These are phyloP conservation scores for Geranium brycei DNA, from an alignment of 345 rosid species.

Conservation along the genomic window DNA sequence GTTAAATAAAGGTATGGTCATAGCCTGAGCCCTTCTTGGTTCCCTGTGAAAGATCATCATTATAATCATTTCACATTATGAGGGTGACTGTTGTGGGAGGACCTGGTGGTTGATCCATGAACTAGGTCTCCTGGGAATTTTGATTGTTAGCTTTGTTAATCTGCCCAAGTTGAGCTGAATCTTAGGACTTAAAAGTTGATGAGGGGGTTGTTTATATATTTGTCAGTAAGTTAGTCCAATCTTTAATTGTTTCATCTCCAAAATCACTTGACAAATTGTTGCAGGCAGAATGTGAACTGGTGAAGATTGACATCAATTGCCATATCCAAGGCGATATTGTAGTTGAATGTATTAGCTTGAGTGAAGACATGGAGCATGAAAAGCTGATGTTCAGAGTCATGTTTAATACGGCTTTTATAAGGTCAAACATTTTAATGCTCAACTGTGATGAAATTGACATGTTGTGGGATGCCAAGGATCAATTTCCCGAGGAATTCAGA, in stretches of 20 bases:
- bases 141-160: background rate
- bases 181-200: background rate
- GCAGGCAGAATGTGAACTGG: constrained; percentile 78
- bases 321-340: constrained; percentile 84
- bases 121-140: background rate
- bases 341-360: constrained; percentile 72
- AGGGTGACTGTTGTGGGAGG: background rate
- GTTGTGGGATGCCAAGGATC: constrained; percentile 69
- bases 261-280: constrained; percentile 7
- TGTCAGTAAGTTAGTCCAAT: background rate
- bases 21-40: background rate
- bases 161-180: background rate
- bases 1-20: background rate
- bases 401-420: constrained; percentile 85
- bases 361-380: constrained; percentile 63
- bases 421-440: constrained; percentile 91
- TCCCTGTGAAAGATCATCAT: background rate
- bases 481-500: constrained; percentile 78
- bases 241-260: constrained; percentile 3
- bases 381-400: constrained; percentile 74
- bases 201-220: background rate
- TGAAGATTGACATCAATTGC: constrained; percentile 83
- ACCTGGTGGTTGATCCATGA: background rate
- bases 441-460: constrained; percentile 81
- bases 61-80: background rate